Percentiles rank a stretch among this genome's conserved stretches.
Evolutionary conservation across 1,284 basidiomycete species (phyloP).

Genomic region (Pisolithus thermaeus): DNA sequence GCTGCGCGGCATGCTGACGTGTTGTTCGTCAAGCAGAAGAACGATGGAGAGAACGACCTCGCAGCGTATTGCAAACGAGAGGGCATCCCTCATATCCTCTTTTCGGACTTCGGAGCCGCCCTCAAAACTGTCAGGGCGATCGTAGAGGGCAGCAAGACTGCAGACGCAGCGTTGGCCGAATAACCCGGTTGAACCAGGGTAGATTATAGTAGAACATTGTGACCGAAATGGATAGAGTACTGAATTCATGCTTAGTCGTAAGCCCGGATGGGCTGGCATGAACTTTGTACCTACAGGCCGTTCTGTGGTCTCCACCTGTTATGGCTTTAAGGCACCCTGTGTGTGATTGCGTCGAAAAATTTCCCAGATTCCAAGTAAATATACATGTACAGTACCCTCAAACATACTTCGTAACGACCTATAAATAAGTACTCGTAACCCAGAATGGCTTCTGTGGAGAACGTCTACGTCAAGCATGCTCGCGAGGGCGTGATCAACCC

Average conservation of each 20-base stretch:
- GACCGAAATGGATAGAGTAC: not conserved
- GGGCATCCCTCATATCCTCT: slow-evolving; percentile 63
- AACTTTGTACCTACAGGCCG: too few relatives aligned
- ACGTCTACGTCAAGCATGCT: too few relatives aligned
- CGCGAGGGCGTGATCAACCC: too few relatives aligned
- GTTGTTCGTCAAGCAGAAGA: slow-evolving; percentile 83
- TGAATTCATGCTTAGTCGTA: not conserved
- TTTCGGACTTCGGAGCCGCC: slow-evolving; percentile 60
- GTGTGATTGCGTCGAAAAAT: too few relatives aligned
- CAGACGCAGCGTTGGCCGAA: slow-evolving; percentile 35
- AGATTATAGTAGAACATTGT: not conserved
- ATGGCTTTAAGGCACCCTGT: too few relatives aligned
- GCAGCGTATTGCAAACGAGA: slow-evolving; percentile 70
- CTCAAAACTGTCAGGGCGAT: slow-evolving; percentile 47
- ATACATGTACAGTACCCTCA: too few relatives aligned
- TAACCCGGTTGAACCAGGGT: slow-evolving; percentile 1
- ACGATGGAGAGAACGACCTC: slow-evolving; percentile 70
- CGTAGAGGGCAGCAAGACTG: slow-evolving; percentile 38
- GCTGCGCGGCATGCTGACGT: slow-evolving; percentile 87
- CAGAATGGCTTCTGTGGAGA: too few relatives aligned
- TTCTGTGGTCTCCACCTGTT: too few relatives aligned
- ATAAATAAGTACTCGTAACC: too few relatives aligned
- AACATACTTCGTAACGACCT: too few relatives aligned
- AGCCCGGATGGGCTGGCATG: too few relatives aligned
- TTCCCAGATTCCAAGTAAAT: too few relatives aligned